A percentile compares a stretch with the other conserved stretches of the same genome.
phyloP scores from a whole-genome alignment of 495 filamentous ascomycete species.

The Ascobolus immersus region DNA sequence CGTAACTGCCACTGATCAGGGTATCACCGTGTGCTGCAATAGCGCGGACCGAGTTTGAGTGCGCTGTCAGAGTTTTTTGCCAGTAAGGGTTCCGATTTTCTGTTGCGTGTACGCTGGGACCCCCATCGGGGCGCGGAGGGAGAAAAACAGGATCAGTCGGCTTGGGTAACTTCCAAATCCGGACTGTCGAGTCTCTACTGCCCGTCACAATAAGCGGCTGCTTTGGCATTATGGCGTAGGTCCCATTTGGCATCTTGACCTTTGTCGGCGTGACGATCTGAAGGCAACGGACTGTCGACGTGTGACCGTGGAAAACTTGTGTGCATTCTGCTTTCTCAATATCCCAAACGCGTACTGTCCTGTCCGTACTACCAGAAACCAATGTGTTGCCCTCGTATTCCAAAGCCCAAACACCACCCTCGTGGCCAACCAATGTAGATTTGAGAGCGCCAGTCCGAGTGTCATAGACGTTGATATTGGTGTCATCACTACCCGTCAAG shows the following conservation, averaged over 20 bases:
- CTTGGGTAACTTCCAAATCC: conserved; percentile 90
- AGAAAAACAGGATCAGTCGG: conserved; percentile 46
- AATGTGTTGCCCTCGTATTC: conserved; percentile 88
- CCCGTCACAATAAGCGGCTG: conserved; percentile 91
- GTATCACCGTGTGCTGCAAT: conserved; percentile 92
- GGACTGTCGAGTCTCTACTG: conserved; percentile 76
- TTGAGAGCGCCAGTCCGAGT: conserved; percentile 77
- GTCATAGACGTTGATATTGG: conserved; percentile 93
- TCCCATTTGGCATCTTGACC: conserved; percentile 48
- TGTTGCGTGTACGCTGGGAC: conserved; percentile 40
- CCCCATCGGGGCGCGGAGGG: conserved; percentile 21
- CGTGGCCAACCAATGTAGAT: conserved; percentile 66
- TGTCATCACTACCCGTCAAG: conserved; percentile 90
- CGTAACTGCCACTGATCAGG: conserved; percentile 95
- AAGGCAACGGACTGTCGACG: conserved; percentile 84
- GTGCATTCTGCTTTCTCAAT: conserved; percentile 75
- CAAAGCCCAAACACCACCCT: conserved; percentile 92
- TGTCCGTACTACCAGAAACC: conserved; percentile 88
- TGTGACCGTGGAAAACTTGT: conserved; percentile 90
- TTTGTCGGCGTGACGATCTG: conserved; percentile 78
- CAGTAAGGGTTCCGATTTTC: conserved; percentile 85
- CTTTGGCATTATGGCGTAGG: conserved; percentile 63
- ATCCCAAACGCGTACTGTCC: conserved; percentile 92
- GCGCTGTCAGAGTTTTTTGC: conserved; percentile 61
- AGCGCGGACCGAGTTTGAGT: conserved; percentile 85